A percentile compares a stretch with the other conserved stretches of the same genome.
Conservation (phyloP, 352 stramenopile species). For the Globisporangium spiculum region DNA sequence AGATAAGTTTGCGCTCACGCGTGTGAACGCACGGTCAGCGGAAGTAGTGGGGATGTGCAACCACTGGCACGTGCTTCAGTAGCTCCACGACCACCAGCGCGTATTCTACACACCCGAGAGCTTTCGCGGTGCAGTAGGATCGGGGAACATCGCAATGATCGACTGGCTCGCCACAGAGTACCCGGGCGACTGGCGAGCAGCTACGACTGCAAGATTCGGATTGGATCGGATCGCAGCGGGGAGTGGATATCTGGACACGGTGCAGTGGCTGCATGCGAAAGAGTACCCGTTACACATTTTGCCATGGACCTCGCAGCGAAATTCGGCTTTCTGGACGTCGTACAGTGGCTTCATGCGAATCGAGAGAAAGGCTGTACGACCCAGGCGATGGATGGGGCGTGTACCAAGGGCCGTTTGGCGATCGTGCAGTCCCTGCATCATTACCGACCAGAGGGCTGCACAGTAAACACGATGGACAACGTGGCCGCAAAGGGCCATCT, state of each 20-base stretch:
- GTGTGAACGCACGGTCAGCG: not conserved
- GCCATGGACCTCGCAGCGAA: constrained; percentile 1
- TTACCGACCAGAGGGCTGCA: not conserved
- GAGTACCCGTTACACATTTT: not conserved
- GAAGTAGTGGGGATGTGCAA: not conserved
- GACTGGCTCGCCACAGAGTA: not conserved
- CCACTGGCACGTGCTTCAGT: not conserved
- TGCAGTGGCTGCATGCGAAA: not conserved
- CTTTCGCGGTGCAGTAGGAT: not conserved
- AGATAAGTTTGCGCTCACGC: not conserved
- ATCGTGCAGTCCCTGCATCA: not conserved
- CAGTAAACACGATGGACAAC: not conserved
- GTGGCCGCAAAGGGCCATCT: not conserved
- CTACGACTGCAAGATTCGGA: not conserved
- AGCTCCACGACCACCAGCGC: not conserved
- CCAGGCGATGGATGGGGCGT: not conserved
- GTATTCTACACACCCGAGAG: not conserved
- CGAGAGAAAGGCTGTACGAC: not conserved
- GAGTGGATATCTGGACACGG: not conserved
- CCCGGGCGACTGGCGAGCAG: not conserved
- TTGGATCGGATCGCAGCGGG: not conserved
- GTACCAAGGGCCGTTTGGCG: not conserved
- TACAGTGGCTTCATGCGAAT: not conserved
- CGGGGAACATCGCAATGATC: not conserved
- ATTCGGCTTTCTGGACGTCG: not conserved